Conservation (phyloP, 73 alveolate species). For the Tetrahymena malaccensis region DNA sequence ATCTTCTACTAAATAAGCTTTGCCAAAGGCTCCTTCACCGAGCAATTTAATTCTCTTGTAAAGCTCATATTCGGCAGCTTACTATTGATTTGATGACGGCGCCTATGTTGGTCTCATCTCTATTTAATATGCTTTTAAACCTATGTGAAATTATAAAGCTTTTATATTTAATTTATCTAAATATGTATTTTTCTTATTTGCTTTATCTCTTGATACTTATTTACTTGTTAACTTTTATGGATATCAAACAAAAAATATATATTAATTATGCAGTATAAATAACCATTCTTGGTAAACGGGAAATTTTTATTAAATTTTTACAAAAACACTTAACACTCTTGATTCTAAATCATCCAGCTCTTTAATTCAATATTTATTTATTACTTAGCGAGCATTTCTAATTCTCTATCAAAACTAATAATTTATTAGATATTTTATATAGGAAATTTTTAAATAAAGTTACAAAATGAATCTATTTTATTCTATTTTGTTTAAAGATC, state of each 20-base stretch:
- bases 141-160: not conserved
- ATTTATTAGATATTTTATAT: no score
- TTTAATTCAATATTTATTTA: no score
- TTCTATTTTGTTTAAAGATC: not conserved
- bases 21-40: constrained; percentile 65
- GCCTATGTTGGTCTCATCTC: not conserved
- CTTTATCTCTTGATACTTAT: not conserved
- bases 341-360: not conserved
- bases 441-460: not conserved
- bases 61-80: constrained; percentile 12
- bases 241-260: not conserved
- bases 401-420: not conserved
- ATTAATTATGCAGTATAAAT: no score
- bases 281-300: not conserved
- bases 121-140: not conserved
- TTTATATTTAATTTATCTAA: not conserved
- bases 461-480: not conserved
- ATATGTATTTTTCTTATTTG: not conserved
- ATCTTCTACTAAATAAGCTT: constrained; percentile 50
- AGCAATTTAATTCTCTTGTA: constrained; percentile 43
- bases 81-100: not conserved
- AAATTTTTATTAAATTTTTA: no score
- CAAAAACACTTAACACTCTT: not conserved
- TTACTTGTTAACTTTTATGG: not conserved
- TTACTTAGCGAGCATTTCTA: not conserved